phyloP scores from a whole-genome alignment of 495 filamentous ascomycete genomes.

The Copromyces sp. region DNA sequence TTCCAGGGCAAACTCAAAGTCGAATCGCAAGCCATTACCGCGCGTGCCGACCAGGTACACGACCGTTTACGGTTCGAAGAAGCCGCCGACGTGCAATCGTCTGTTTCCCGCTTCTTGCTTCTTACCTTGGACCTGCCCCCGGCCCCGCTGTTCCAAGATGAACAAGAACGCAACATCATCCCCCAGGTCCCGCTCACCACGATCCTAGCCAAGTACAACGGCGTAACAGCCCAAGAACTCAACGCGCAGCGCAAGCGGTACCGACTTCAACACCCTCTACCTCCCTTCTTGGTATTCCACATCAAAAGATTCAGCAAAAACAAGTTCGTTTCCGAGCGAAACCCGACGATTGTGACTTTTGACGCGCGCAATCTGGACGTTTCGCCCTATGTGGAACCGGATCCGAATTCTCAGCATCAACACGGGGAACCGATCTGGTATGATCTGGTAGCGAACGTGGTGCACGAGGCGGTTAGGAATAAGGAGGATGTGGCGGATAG shows the following conservation, averaged over 20 bases:
- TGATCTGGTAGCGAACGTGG: constrained; percentile 93
- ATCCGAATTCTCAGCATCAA: constrained; percentile 32
- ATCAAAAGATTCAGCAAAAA: constrained; percentile 95
- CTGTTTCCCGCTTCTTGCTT: constrained; percentile 71
- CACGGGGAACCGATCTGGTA: constrained; percentile 85
- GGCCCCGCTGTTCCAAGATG: constrained; percentile 94
- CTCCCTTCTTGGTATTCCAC: constrained; percentile 87
- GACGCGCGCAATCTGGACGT: constrained; percentile 74
- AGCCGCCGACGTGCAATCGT: constrained; percentile 66
- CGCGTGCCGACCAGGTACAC: constrained; percentile 65
- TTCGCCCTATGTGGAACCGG: constrained; percentile 64
- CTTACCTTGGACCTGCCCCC: constrained; percentile 87
- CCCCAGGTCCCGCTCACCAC: constrained; percentile 87
- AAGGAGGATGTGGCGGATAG: constrained; percentile 66
- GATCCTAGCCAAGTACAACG: constrained; percentile 91
- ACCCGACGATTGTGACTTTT: constrained; percentile 97
- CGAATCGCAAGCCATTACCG: constrained; percentile 89
- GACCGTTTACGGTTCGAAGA: constrained; percentile 93
- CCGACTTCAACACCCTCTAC: constrained; percentile 82
- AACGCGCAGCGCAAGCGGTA: constrained; percentile 77
- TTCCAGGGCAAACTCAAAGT: constrained; percentile 90
- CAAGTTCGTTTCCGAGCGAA: constrained; percentile 90
- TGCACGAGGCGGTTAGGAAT: constrained; percentile 74
- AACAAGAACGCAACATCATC: constrained; percentile 84
- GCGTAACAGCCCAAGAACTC: constrained; percentile 76